phyloP scores from a whole-genome alignment of 2,329 filamentous ascomycete species.

The Talaromyces sp. region DNA sequence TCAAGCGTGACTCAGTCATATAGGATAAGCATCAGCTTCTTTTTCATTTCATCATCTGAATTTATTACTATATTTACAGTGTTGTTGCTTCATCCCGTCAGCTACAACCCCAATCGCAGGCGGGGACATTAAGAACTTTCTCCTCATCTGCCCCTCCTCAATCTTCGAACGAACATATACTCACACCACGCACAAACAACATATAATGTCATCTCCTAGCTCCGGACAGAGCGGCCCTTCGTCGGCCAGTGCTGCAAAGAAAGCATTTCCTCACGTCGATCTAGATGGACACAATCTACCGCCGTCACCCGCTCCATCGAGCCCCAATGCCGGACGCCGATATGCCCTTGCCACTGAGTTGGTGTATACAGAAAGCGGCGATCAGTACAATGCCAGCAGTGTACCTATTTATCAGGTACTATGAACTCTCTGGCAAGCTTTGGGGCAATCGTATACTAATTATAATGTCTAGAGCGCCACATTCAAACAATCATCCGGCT shows the following conservation, averaged over 20 bases:
- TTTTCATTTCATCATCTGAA: neutral
- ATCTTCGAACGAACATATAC: neutral
- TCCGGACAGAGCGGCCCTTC: conserved; percentile 22
- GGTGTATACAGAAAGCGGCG: conserved; percentile 91
- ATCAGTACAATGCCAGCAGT: conserved; percentile 95
- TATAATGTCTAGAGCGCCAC: conserved; percentile 69
- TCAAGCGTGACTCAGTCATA: neutral
- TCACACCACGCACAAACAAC: neutral
- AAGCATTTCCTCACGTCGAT: conserved; percentile 63
- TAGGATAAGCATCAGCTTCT: neutral
- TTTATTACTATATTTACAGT: neutral
- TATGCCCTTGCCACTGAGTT: conserved; percentile 95
- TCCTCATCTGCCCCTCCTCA: neutral
- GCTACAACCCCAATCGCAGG: neutral
- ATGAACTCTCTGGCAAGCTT: neutral
- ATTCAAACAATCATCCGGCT: conserved; percentile 86
- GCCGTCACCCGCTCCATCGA: conserved; percentile 89
- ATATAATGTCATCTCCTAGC: conserved; percentile 39
- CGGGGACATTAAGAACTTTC: neutral
- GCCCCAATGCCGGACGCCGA: conserved; percentile 76
- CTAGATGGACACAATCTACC: conserved; percentile 80
- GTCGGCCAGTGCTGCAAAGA: conserved; percentile 36
- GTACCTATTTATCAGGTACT: conserved; percentile 87
- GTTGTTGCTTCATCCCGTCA: neutral
- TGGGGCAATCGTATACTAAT: neutral